Base-by-base conservation (phyloP, 345 rosid species). In the Xanthoceras sorbifolium region DNA sequence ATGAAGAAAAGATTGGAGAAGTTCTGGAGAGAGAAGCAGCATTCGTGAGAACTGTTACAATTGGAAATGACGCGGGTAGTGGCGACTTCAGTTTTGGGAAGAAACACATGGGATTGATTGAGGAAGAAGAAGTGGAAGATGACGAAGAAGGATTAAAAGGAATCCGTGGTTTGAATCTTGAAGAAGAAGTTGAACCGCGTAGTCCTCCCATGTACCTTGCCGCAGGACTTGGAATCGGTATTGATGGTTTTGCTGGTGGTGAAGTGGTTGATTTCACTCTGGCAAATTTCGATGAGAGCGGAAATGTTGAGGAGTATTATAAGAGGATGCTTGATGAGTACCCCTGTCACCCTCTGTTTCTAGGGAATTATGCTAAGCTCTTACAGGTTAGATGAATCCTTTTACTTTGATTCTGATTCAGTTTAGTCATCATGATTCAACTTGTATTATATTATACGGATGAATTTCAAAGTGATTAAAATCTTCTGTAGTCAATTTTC, bases 201-300 rank as follows among this genome's bases (percentile, higher is more conserved):
- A 89, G 89, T 77, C 91, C 91, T 84, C 84, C 85, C 55, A 77
- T 90, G 94, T 89, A 87, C 79, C 91, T 93, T 72, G 92, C 97
- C 59, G 32, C 90, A 5, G 94, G 94, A 1, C 79, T 92, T 72
- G 98, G 95, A 69, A 82, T 88, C 44, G 87, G 84, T 80, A 77
- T 69, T 72, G 68, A 48, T 62, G 82, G 79, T 62, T 79, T 86
- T 17, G 82, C 74, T 28, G 82, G 36, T 12, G 80, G 76, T 75
- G 74, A 73, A 31, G 81, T 69, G 72, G 76, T 76, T 32, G 81
- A 77, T 69, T 83, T 86, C 11, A 77, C 63, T 77, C 57, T 83
- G 46, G 85, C 89, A 0, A 64, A 83, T 29, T 81, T 87, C 18
- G 89, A 85, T 29, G 88, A 82, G 9, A 48, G 17, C 20, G 88